phyloP scores from a whole-genome alignment of 108 stramenopile species.

The Seminavis robusta region DNA sequence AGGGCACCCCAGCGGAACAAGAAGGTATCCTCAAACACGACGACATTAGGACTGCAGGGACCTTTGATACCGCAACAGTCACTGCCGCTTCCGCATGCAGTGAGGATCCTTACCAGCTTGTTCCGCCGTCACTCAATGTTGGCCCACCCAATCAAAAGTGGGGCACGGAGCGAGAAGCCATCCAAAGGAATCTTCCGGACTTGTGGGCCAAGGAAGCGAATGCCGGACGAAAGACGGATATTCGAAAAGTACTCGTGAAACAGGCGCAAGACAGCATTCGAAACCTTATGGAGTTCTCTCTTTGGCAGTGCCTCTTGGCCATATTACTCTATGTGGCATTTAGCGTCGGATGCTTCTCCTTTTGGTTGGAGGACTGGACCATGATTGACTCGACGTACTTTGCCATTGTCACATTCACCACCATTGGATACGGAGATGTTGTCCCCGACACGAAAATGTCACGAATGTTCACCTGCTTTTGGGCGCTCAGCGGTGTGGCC shows the following conservation, averaged over 20 bases:
- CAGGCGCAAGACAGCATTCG: not conserved
- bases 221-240: not conserved
- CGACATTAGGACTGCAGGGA: too few relatives aligned
- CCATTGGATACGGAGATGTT: slow-evolving; percentile 68
- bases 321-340: slow-evolving; percentile 18
- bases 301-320: not conserved
- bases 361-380: slow-evolving; percentile 52
- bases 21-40: too few relatives aligned
- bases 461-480: slow-evolving; percentile 43
- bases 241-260: not conserved
- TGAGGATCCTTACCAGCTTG: too few relatives aligned
- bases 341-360: slow-evolving; percentile 36
- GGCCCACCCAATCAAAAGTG: too few relatives aligned
- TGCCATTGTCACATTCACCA: slow-evolving; percentile 60
- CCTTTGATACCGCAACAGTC: too few relatives aligned
- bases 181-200: too few relatives aligned
- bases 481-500: slow-evolving; percentile 38
- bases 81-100: too few relatives aligned
- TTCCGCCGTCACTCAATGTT: too few relatives aligned
- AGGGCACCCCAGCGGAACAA: too few relatives aligned
- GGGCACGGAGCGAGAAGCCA: too few relatives aligned
- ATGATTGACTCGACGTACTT: slow-evolving; percentile 63
- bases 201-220: too few relatives aligned
- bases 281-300: not conserved
- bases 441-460: slow-evolving; percentile 22